These are phyloP conservation scores for Golubevia sp. DNA, from an alignment of 1,284 basidiomycete species.

Conservation along the genomic window DNA sequence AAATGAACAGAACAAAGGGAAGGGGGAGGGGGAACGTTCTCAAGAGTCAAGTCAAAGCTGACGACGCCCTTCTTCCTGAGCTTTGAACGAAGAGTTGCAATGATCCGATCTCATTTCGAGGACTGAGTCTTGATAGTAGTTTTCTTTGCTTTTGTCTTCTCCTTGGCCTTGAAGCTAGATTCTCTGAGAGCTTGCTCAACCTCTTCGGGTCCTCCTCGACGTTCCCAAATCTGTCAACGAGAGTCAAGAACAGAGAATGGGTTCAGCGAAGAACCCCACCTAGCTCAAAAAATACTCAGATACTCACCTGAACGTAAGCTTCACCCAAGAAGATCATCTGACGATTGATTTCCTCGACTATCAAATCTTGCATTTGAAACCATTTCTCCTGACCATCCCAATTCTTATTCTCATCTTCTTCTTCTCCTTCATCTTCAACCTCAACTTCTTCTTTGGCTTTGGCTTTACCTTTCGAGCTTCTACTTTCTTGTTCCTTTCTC, in stretches of 20 bases:
- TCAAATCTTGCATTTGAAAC: slow-evolving; percentile 95
- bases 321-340: slow-evolving; percentile 99
- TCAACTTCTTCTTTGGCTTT: background rate
- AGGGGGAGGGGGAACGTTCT: too few relatives aligned
- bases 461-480: background rate
- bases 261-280: too few relatives aligned
- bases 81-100: too few relatives aligned
- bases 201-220: slow-evolving; percentile 9
- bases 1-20: too few relatives aligned
- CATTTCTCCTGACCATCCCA: slow-evolving; percentile 72
- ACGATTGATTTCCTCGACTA: slow-evolving; percentile 90
- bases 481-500: background rate
- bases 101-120: too few relatives aligned
- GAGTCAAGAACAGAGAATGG: too few relatives aligned
- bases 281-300: background rate
- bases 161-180: too few relatives aligned
- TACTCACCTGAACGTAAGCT: slow-evolving; percentile 82
- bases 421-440: slow-evolving; percentile 71
- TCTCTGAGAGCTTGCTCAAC: background rate
- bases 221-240: slow-evolving; percentile 30
- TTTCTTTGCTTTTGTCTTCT: too few relatives aligned
- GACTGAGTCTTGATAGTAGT: too few relatives aligned
- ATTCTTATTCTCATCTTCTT: slow-evolving; percentile 1
- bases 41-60: too few relatives aligned
- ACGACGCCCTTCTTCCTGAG: too few relatives aligned